phyloP scores from a whole-genome alignment of 768 basidiomycete genomes.

The Suillus cothurnatus region DNA sequence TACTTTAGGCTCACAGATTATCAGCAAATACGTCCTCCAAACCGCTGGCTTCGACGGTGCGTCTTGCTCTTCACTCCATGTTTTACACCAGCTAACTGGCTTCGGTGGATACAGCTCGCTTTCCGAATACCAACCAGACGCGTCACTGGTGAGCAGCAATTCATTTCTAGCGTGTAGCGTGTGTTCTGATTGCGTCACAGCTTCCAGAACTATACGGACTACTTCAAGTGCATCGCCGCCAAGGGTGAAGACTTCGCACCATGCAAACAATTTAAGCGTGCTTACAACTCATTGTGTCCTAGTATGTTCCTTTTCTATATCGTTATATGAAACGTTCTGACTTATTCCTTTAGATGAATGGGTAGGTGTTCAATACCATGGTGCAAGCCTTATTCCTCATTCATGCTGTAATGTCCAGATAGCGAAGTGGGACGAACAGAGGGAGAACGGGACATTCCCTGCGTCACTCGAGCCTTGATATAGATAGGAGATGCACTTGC shows the following conservation, averaged over 20 bases:
- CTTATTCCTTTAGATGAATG: conserved; percentile 72
- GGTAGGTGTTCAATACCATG: conserved; percentile 48
- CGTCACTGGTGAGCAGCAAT: conserved; percentile 78
- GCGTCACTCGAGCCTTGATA: conserved; percentile 80
- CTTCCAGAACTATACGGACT: conserved; percentile 97
- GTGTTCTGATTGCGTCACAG: conserved; percentile 37
- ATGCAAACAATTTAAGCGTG: conserved; percentile 97
- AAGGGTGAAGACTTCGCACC: conserved; percentile 99
- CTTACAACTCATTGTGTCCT: conserved; percentile 96
- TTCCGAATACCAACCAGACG: conserved; percentile 93
- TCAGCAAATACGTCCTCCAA: conserved; percentile 85
- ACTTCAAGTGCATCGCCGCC: conserved; percentile 95
- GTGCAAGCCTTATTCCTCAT: conserved; percentile 6
- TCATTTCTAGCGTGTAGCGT: neutral
- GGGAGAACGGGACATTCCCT: conserved; percentile 91
- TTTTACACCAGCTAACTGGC: neutral
- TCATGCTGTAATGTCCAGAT: conserved; percentile 49
- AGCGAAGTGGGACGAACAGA: conserved; percentile 91
- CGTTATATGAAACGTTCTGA: conserved; percentile 8
- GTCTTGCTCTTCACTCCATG: conserved; percentile 18
- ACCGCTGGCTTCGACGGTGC: conserved; percentile 94
- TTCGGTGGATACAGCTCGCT: conserved; percentile 60
- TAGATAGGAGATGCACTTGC: conserved; percentile 10
- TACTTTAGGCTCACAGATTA: conserved; percentile 9
- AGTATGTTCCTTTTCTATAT: conserved; percentile 58